Conservation (phyloP, 78 protist genomes). For the Dictyostelium brefeldianum region DNA sequence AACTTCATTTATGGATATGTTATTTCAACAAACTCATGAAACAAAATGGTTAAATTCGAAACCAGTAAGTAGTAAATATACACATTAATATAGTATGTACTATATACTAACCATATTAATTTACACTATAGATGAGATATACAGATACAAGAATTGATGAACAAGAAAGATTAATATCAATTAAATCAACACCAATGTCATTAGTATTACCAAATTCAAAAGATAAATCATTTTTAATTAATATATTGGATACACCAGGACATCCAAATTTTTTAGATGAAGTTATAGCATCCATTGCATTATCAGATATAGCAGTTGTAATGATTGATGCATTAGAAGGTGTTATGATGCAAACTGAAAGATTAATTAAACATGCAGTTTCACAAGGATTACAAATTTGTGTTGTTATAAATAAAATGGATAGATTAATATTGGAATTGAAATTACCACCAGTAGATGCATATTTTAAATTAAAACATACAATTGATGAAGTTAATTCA, state of each 20-base stretch:
- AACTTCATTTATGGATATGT: conserved; percentile 94
- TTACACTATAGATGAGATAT: no score
- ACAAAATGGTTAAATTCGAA: conserved; percentile 59
- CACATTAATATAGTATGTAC: no score
- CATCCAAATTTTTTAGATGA: conserved; percentile 97
- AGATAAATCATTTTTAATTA: conserved; percentile 92
- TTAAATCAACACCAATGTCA: conserved; percentile 97
- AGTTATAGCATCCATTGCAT: conserved; percentile 91
- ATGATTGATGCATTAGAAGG: conserved; percentile 99
- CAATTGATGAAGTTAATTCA: conserved; percentile 92
- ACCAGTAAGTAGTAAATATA: conserved; percentile 69
- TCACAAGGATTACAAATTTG: conserved; percentile 78
- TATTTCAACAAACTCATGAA: conserved; percentile 94
- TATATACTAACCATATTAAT: no score
- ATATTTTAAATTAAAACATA: conserved; percentile 94
- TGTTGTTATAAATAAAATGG: conserved; percentile 93
- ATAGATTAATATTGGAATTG: conserved; percentile 96
- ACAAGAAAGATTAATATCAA: conserved; percentile 92
- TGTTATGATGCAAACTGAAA: conserved; percentile 92
- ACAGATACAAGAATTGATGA: conserved; percentile 97
- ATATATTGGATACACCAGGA: conserved; percentile 99
- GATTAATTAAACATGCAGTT: conserved; percentile 85
- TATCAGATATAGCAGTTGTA: conserved; percentile 96
- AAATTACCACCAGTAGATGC: conserved; percentile 98
- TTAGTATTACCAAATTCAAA: conserved; percentile 89